These are phyloP conservation scores for Eudorina sp. DNA, from an alignment of 139 green algal species.

Conservation along the genomic window DNA sequence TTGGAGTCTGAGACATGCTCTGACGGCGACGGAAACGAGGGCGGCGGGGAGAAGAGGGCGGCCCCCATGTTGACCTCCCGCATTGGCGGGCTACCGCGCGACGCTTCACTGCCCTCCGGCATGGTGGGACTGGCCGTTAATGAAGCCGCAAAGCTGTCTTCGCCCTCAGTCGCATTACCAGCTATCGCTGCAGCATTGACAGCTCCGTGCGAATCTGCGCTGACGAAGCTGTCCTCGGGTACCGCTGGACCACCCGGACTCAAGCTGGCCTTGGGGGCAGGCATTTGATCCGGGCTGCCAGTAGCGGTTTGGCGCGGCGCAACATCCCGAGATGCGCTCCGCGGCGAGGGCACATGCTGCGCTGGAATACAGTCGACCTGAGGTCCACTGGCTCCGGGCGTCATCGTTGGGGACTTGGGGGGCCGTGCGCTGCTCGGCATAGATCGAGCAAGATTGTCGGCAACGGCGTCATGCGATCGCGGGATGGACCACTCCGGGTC, in stretches of 20 bases:
- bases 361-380: background rate
- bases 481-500: background rate
- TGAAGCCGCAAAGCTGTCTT: background rate
- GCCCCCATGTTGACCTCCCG: constrained; percentile 35
- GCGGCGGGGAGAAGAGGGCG: background rate
- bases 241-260: background rate
- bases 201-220: no score
- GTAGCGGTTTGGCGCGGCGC: background rate
- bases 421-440: background rate
- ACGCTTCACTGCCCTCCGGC: background rate
- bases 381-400: background rate
- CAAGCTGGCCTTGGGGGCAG: no score
- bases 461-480: background rate
- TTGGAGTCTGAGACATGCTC: background rate
- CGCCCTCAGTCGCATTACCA: background rate
- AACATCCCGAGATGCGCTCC: background rate
- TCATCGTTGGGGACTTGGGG: background rate
- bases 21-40: background rate
- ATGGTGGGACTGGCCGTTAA: constrained; percentile 24
- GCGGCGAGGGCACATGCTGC: background rate
- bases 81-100: background rate
- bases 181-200: background rate
- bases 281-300: background rate
- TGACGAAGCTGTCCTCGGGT: background rate
- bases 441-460: background rate